phyloP scores from a whole-genome alignment of 176 grass and related monocot species.

The Bothriochloa decipiens region DNA sequence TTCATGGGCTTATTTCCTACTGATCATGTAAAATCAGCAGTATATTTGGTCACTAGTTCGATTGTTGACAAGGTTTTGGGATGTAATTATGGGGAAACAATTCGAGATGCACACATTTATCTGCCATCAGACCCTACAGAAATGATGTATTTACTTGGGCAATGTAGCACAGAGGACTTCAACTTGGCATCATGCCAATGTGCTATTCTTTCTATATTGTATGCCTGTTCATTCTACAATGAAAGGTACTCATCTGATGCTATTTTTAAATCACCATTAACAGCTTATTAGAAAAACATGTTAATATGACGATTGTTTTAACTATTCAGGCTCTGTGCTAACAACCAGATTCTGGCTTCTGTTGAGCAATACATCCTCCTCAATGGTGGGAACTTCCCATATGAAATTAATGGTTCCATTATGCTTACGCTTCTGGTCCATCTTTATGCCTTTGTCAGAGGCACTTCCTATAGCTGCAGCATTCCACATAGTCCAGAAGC shows the following conservation, averaged over 20 bases:
- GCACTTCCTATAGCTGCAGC: conserved; percentile 47
- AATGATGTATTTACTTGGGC: conserved; percentile 77
- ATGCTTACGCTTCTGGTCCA: conserved; percentile 76
- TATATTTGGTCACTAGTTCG: conserved; percentile 74
- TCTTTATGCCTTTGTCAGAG: conserved; percentile 85
- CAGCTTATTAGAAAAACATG: not conserved
- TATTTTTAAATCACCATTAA: conserved; percentile 21
- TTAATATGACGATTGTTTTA: conserved; percentile 43
- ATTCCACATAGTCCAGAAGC: conserved; percentile 72
- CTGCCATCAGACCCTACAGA: conserved; percentile 85
- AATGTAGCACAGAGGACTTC: conserved; percentile 68
- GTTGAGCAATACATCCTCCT: conserved; percentile 95
- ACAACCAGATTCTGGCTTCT: conserved; percentile 82
- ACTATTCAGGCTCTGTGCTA: conserved; percentile 60
- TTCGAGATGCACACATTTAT: conserved; percentile 75
- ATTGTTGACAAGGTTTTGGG: conserved; percentile 75
- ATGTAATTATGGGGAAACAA: conserved; percentile 66
- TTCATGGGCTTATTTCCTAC: conserved; percentile 85
- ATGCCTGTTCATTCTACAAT: conserved; percentile 76
- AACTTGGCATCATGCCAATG: conserved; percentile 80
- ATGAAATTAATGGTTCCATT: conserved; percentile 49
- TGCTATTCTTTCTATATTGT: conserved; percentile 78
- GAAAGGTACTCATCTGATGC: conserved; percentile 63
- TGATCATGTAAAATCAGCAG: conserved; percentile 70
- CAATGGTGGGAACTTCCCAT: conserved; percentile 65